A percentile compares a stretch with the other conserved stretches of the same genome.
phyloP scores from a whole-genome alignment of 441 rosid species.

The Populus trichocarpa region DNA sequence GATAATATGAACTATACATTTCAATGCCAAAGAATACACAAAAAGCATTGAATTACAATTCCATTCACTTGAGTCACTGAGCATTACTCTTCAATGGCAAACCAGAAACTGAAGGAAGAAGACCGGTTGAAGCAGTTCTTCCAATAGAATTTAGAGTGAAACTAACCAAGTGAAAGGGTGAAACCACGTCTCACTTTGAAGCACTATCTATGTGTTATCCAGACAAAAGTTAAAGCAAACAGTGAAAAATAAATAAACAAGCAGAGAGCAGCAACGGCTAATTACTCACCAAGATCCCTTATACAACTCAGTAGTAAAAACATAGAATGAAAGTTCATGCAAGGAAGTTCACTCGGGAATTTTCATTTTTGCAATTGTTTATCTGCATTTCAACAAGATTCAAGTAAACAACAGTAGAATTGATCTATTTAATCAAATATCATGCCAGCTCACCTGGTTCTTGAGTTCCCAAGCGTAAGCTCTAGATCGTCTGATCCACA shows the following conservation, averaged over 20 bases:
- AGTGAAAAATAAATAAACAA: not conserved
- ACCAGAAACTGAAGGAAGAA: not conserved
- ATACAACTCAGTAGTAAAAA: conserved; percentile 6
- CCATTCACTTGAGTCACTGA: not conserved
- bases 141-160: not conserved
- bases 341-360: not conserved
- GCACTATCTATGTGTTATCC: not conserved
- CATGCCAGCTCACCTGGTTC: conserved; percentile 44
- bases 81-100: not conserved
- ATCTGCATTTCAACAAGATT: not conserved
- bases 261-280: conserved; percentile 10
- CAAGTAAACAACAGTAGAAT: not conserved
- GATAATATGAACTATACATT: not conserved
- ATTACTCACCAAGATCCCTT: conserved; percentile 16
- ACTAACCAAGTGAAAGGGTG: not conserved
- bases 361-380: conserved; percentile 1
- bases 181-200: not conserved
- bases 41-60: not conserved
- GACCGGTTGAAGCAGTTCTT: not conserved
- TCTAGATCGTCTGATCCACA: conserved; percentile 70
- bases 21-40: not conserved
- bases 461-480: conserved; percentile 72
- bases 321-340: conserved; percentile 3
- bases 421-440: not conserved
- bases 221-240: not conserved